Evolutionary conservation across 2,329 filamentous ascomycete genomes (phyloP).

Genomic region (Knufia fluminis): DNA sequence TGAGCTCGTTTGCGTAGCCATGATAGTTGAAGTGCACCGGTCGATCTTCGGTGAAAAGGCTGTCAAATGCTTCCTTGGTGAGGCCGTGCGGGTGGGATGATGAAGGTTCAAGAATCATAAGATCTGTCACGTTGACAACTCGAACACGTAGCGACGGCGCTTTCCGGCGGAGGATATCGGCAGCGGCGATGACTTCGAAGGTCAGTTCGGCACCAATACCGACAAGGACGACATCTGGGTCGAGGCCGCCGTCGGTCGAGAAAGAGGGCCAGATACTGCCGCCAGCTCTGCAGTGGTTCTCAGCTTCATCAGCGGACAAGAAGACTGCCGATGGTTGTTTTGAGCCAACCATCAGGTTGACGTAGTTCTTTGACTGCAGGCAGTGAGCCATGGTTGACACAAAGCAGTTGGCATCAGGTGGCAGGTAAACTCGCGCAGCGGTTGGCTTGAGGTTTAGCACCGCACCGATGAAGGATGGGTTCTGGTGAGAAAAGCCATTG

Average conservation of each 20-base stretch:
- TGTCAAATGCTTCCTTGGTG: slow-evolving; percentile 41
- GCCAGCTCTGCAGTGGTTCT: slow-evolving; percentile 51
- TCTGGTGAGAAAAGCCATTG: slow-evolving; percentile 61
- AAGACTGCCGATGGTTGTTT: slow-evolving; percentile 58
- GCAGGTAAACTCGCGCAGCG: slow-evolving; percentile 54
- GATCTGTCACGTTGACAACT: slow-evolving; percentile 57
- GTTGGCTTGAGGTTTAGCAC: slow-evolving; percentile 55
- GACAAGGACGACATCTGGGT: slow-evolving; percentile 55
- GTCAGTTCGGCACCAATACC: slow-evolving; percentile 58
- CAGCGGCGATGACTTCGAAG: slow-evolving; percentile 55
- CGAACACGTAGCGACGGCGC: slow-evolving; percentile 48
- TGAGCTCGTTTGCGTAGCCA: slow-evolving; percentile 52
- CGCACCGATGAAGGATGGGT: slow-evolving; percentile 58
- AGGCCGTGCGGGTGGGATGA: slow-evolving; percentile 52
- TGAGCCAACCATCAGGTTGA: slow-evolving; percentile 59
- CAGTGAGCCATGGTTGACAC: slow-evolving; percentile 56
- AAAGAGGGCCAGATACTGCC: slow-evolving; percentile 55
- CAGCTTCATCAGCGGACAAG: slow-evolving; percentile 50
- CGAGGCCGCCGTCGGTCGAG: slow-evolving; percentile 45
- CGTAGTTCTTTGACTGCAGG: slow-evolving; percentile 52
- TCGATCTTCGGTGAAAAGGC: slow-evolving; percentile 48
- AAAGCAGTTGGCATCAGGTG: slow-evolving; percentile 60
- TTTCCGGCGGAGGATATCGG: slow-evolving; percentile 43
- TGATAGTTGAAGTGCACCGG: slow-evolving; percentile 59
- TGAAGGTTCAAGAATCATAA: slow-evolving; percentile 53